Conservation (phyloP, 2,329 filamentous ascomycete species). For the Cladorrhinum sp. region DNA sequence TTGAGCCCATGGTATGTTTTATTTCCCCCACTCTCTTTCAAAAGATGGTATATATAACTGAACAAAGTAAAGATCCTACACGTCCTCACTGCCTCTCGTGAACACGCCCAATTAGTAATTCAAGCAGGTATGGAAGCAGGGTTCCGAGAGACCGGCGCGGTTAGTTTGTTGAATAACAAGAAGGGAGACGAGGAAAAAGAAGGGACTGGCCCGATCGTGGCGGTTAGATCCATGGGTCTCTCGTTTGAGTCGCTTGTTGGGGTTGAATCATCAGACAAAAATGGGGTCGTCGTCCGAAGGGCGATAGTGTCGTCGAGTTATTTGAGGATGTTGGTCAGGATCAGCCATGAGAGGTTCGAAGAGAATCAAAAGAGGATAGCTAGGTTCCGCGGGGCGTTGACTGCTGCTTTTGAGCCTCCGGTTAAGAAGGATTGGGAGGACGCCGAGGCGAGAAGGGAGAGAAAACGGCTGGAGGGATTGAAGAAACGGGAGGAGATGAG, state of each 20-base stretch:
- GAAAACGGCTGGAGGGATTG: conserved; percentile 59
- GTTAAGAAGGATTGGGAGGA: conserved; percentile 53
- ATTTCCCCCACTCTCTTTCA: background rate
- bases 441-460: conserved; percentile 47
- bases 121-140: conserved; percentile 75
- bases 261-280: conserved; percentile 36
- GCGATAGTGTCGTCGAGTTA: conserved; percentile 64
- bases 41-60: background rate
- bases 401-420: conserved; percentile 31
- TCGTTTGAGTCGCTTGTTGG: conserved; percentile 80
- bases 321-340: conserved; percentile 61
- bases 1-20: conserved; percentile 81
- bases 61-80: conserved; percentile 70
- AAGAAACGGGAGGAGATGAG: conserved; percentile 45
- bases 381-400: conserved; percentile 57
- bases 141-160: conserved; percentile 85
- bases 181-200: conserved; percentile 34
- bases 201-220: conserved; percentile 66
- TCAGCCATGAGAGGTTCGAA: conserved; percentile 72
- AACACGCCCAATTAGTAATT: conserved; percentile 72
- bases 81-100: conserved; percentile 71
- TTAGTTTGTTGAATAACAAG: conserved; percentile 52
- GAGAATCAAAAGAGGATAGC: conserved; percentile 67
- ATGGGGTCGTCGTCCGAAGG: conserved; percentile 38
- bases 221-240: conserved; percentile 78